These are phyloP conservation scores for Arabidopsis arenosa DNA, from an alignment of 345 rosid species.

Conservation along the genomic window DNA sequence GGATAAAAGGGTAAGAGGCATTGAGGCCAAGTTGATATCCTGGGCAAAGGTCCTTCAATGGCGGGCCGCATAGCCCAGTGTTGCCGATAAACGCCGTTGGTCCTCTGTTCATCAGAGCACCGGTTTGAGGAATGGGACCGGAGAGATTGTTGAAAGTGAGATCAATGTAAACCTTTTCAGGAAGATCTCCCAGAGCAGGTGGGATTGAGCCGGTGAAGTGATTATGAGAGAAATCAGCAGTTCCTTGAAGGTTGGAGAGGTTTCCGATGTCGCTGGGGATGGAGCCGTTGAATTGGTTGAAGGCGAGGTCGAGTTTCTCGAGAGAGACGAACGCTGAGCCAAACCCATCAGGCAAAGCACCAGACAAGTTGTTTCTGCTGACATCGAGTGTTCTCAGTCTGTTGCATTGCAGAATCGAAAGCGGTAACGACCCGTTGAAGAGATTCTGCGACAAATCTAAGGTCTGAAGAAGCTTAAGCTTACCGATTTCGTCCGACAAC, in stretches of 20 bases:
- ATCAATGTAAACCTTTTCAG: slow-evolving; percentile 95
- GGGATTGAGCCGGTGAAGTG: slow-evolving; percentile 76
- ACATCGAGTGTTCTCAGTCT: slow-evolving; percentile 79
- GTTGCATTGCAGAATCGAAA: slow-evolving; percentile 72
- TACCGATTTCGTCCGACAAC: slow-evolving; percentile 70
- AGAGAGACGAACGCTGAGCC: slow-evolving; percentile 68
- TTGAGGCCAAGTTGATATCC: slow-evolving; percentile 55
- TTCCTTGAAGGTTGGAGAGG: slow-evolving; percentile 87
- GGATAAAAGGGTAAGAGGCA: slow-evolving; percentile 75
- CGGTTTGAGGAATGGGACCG: slow-evolving; percentile 96
- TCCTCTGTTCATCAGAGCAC: slow-evolving; percentile 92
- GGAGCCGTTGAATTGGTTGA: slow-evolving; percentile 71
- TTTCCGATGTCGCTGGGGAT: slow-evolving; percentile 82
- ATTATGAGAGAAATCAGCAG: slow-evolving; percentile 95
- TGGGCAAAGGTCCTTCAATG: slow-evolving; percentile 77
- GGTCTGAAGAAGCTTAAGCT: slow-evolving; percentile 72
- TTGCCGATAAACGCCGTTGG: slow-evolving; percentile 93
- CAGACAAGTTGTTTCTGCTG: slow-evolving; percentile 80
- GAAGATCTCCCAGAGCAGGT: slow-evolving; percentile 79
- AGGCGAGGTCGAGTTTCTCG: slow-evolving; percentile 83
- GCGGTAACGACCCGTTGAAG: slow-evolving; percentile 76
- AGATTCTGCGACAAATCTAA: slow-evolving; percentile 88
- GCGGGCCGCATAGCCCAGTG: slow-evolving; percentile 89
- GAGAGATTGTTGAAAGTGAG: slow-evolving; percentile 83
- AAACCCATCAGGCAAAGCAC: slow-evolving; percentile 71